Evolutionary conservation across 2,329 filamentous ascomycete genomes (phyloP).

Genomic region (Xylariales sp.): DNA sequence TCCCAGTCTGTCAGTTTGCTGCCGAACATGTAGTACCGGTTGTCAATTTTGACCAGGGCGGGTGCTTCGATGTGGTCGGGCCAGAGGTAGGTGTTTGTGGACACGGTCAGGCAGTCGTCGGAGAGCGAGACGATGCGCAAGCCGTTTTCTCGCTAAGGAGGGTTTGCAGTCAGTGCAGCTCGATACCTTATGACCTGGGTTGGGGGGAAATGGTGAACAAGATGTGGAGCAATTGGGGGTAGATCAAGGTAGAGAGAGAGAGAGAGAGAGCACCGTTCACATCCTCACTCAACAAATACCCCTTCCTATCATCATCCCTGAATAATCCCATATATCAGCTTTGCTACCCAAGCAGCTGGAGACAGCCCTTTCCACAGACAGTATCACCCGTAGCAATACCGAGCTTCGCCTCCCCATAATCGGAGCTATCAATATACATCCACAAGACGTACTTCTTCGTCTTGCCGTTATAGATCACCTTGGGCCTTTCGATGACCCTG

Average conservation of each 20-base stretch:
- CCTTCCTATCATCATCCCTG: slow-evolving; percentile 6
- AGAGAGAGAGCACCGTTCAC: neutral
- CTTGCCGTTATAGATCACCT: slow-evolving; percentile 61
- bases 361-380: slow-evolving; percentile 20
- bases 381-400: slow-evolving; percentile 60
- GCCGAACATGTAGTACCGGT: slow-evolving; percentile 61
- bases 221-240: neutral
- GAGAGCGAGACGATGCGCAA: slow-evolving; percentile 53
- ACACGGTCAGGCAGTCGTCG: slow-evolving; percentile 50
- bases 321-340: slow-evolving; percentile 56
- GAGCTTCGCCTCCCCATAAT: slow-evolving; percentile 59
- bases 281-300: neutral
- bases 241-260: neutral
- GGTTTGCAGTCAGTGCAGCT: too few species aligned
- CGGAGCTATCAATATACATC: slow-evolving; percentile 60
- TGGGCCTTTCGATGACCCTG: slow-evolving; percentile 62
- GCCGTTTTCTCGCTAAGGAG: slow-evolving; percentile 45
- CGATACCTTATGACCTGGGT: too few species aligned
- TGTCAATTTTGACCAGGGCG: slow-evolving; percentile 56
- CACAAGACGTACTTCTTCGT: slow-evolving; percentile 63
- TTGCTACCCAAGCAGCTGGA: slow-evolving; percentile 42
- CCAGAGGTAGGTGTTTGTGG: slow-evolving; percentile 46
- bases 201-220: too few species aligned
- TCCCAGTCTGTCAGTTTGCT: slow-evolving; percentile 53
- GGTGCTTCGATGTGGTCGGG: slow-evolving; percentile 54